These are phyloP conservation scores for Ophiostoma sp. DNA, from an alignment of 2,329 filamentous ascomycete species.

Conservation along the genomic window DNA sequence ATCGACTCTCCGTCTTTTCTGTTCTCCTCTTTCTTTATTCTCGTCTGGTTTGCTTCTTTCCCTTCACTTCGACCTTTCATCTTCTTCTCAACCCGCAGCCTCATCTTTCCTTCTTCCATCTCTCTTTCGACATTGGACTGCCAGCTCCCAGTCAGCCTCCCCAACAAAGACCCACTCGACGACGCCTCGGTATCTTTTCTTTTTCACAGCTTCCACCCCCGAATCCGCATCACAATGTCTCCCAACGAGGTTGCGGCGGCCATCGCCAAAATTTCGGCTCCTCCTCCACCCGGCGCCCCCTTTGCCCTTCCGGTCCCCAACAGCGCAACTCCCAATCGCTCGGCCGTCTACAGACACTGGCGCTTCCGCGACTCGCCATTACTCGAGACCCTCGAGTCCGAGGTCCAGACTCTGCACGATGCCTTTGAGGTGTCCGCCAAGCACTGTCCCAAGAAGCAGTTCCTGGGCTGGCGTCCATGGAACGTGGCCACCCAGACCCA, in stretches of 20 bases:
- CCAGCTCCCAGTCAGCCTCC: slow-evolving; percentile 6
- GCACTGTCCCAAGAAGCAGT: slow-evolving; percentile 61
- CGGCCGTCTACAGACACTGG: slow-evolving; percentile 77
- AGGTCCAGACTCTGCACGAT: slow-evolving; percentile 69
- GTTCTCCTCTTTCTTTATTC: background rate
- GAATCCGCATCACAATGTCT: slow-evolving; percentile 32
- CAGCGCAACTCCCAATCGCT: slow-evolving; percentile 66
- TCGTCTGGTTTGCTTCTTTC: background rate
- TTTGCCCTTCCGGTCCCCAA: slow-evolving; percentile 75
- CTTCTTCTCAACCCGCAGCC: background rate
- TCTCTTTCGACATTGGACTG: background rate
- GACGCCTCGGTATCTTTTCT: slow-evolving; percentile 11
- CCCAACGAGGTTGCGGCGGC: slow-evolving; percentile 38
- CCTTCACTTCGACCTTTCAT: background rate
- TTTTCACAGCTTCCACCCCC: background rate
- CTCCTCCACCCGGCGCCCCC: slow-evolving; percentile 68
- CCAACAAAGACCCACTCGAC: background rate
- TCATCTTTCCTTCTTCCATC: background rate
- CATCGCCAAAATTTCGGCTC: slow-evolving; percentile 50
- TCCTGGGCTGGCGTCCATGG: slow-evolving; percentile 76
- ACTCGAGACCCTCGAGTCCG: slow-evolving; percentile 65
- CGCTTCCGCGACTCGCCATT: slow-evolving; percentile 65
- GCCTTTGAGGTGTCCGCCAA: slow-evolving; percentile 66
- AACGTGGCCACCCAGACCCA: slow-evolving; percentile 67
- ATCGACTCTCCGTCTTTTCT: background rate